phyloP scores from a whole-genome alignment of 768 basidiomycete species.

The Hydnum rufescens region DNA sequence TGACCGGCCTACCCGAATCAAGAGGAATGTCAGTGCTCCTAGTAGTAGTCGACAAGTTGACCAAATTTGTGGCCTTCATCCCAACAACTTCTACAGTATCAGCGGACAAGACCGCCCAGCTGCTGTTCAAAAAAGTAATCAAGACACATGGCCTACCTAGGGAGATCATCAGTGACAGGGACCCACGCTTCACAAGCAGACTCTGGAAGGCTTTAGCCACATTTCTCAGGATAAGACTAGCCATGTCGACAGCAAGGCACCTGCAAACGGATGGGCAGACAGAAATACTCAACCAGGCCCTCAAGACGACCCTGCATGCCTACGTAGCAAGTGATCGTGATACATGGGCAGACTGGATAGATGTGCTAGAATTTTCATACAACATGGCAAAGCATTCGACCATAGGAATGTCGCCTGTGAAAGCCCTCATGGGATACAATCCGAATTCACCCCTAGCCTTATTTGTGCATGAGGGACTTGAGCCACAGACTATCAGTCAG shows the following conservation, averaged over 20 bases:
- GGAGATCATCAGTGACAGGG: slow-evolving; percentile 6
- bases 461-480: too few species aligned
- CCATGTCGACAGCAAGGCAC: slow-evolving; percentile 21
- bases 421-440: slow-evolving; percentile 12
- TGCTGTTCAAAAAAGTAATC: slow-evolving; percentile 10
- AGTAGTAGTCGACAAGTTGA: slow-evolving; percentile 10
- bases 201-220: slow-evolving; percentile 17
- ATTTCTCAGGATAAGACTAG: slow-evolving; percentile 11
- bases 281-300: slow-evolving; percentile 18
- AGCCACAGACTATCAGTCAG: too few species aligned
- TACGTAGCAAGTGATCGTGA: slow-evolving; percentile 14
- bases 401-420: slow-evolving; percentile 17
- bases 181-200: background rate
- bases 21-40: slow-evolving; percentile 5
- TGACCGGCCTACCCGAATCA: slow-evolving; percentile 12
- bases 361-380: slow-evolving; percentile 16
- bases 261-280: slow-evolving; percentile 25
- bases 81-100: slow-evolving; percentile 5
- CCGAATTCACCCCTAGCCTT: slow-evolving; percentile 1
- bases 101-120: too few species aligned
- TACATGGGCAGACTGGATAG: slow-evolving; percentile 16
- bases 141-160: slow-evolving; percentile 4
- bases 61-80: slow-evolving; percentile 9
- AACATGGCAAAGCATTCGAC: slow-evolving; percentile 17
- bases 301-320: slow-evolving; percentile 18